Evolutionary conservation across 2,329 filamentous ascomycete species (phyloP).

Genomic region (Plenodomus tracheiphilus): DNA sequence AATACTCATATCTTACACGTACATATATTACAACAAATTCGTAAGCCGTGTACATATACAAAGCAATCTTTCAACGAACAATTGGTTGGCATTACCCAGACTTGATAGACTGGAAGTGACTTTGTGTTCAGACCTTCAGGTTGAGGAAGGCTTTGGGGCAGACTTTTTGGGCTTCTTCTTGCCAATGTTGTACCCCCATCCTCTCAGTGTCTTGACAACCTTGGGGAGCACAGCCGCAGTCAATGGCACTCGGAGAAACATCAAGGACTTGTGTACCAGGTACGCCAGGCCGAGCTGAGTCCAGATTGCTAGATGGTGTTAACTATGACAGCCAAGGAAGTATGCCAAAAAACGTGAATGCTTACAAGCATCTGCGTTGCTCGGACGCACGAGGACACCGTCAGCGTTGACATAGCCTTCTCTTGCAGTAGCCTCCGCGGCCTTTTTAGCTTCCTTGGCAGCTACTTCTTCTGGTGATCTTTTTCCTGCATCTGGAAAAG

Average conservation of each 20-base stretch:
- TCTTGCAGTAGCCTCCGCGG: conserved; percentile 15
- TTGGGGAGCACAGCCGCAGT: conserved; percentile 90
- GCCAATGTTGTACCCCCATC: conserved; percentile 95
- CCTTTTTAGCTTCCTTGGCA: conserved; percentile 31
- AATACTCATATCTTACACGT: conserved; percentile 10
- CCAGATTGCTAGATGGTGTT: conserved; percentile 59
- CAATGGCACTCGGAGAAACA: conserved; percentile 91
- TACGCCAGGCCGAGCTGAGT: conserved; percentile 94
- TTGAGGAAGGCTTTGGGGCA: background rate
- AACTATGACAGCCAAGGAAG: background rate
- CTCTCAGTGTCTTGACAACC: conserved; percentile 83
- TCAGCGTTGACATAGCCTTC: conserved; percentile 53
- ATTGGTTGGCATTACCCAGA: background rate
- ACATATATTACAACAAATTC: conserved; percentile 11
- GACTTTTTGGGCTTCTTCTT: conserved; percentile 60
- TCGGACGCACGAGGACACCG: conserved; percentile 64
- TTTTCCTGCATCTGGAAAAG: conserved; percentile 59
- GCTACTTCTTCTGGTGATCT: conserved; percentile 51
- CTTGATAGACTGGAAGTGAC: conserved; percentile 3
- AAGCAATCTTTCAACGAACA: background rate
- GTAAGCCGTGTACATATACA: conserved; percentile 13
- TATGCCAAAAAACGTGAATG: background rate
- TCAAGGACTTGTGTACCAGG: conserved; percentile 96
- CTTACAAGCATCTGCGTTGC: conserved; percentile 72
- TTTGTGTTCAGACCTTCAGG: background rate